Conservation (phyloP, 164 flowering plant species). For the Aristolochia fimbriata region DNA sequence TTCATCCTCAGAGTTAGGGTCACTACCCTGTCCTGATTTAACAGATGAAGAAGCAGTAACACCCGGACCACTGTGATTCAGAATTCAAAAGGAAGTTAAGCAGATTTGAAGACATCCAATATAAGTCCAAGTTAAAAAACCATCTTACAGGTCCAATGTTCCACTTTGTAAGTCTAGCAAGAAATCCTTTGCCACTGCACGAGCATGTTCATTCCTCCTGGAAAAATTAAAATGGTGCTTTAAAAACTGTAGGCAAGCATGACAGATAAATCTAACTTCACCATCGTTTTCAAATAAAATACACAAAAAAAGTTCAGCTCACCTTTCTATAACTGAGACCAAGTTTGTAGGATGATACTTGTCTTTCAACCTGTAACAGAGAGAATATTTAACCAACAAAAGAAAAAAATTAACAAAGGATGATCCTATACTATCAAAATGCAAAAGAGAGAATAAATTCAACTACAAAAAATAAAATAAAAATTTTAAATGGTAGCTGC, state of each 20-base stretch:
- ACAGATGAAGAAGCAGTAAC: constrained; percentile 37
- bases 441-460: constrained; percentile 13
- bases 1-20: constrained; percentile 82
- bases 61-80: constrained; percentile 67
- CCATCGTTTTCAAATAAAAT: neutral
- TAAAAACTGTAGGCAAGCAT: neutral
- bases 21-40: constrained; percentile 63
- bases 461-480: constrained; percentile 8
- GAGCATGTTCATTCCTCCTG: constrained; percentile 94
- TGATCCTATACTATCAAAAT: constrained; percentile 95
- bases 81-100: constrained; percentile 1
- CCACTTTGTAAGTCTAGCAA: constrained; percentile 81
- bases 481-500: neutral
- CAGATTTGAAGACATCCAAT: neutral
- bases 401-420: constrained; percentile 21
- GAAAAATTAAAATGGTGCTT: neutral
- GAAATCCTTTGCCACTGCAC: constrained; percentile 66
- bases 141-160: constrained; percentile 68
- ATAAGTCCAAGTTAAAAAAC: neutral
- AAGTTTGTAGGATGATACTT: constrained; percentile 95
- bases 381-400: constrained; percentile 13
- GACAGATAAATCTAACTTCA: neutral
- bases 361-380: constrained; percentile 68
- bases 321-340: constrained; percentile 86
- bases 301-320: constrained; percentile 1